A percentile compares a stretch with the other conserved stretches of the same genome.
Conservation (phyloP, 164 flowering plant species). For the Macadamia integrifolia region DNA sequence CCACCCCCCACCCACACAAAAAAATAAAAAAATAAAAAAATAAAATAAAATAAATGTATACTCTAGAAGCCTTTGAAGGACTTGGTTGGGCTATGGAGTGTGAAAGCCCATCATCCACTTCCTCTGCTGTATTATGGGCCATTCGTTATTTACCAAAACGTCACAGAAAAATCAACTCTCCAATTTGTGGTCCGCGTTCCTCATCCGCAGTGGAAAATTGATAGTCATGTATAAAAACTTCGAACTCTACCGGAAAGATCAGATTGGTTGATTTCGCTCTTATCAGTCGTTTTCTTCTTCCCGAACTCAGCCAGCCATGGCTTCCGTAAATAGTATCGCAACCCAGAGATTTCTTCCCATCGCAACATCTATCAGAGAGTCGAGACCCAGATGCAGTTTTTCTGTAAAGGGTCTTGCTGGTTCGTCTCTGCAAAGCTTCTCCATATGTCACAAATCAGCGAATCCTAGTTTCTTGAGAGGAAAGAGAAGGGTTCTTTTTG, state of each 20-base stretch:
- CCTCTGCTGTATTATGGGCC: too few relatives aligned
- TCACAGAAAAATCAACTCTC: too few relatives aligned
- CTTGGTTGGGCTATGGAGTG: too few relatives aligned
- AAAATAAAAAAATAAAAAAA: too few relatives aligned
- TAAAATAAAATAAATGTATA: too few relatives aligned
- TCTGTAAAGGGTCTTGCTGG: constrained; percentile 18
- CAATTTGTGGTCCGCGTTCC: not conserved
- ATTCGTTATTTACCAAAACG: too few relatives aligned
- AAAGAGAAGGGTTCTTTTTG: constrained; percentile 18
- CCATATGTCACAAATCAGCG: not conserved
- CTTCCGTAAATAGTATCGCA: constrained; percentile 35
- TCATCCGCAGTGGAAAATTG: not conserved
- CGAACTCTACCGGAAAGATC: not conserved
- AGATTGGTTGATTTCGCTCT: not conserved
- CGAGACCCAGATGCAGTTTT: constrained; percentile 15
- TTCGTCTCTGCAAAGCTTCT: constrained; percentile 10
- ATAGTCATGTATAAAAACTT: not conserved
- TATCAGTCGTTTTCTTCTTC: not conserved
- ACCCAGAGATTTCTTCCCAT: constrained; percentile 31
- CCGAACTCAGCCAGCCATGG: constrained; percentile 24
- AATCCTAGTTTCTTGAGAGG: constrained; percentile 16
- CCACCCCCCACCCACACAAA: too few relatives aligned
- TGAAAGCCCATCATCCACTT: too few relatives aligned
- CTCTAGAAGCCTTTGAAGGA: too few relatives aligned
- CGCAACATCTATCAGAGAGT: constrained; percentile 13